A percentile compares a stretch with the other conserved stretches of the same genome.
phyloP scores from a whole-genome alignment of 108 stramenopile genomes.

The Craspedostauros australis region DNA sequence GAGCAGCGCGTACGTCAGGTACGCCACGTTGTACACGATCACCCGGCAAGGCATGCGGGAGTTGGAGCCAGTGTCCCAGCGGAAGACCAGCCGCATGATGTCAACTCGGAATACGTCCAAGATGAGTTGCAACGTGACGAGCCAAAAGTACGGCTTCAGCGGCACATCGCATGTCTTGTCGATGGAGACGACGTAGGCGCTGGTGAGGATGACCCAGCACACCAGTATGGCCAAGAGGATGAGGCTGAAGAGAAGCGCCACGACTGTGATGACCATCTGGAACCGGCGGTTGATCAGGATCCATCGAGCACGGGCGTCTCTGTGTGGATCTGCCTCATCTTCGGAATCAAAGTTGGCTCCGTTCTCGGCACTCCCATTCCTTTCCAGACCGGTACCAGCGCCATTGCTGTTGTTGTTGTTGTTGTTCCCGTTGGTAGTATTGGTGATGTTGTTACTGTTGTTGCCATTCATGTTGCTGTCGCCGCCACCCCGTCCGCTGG shows the following conservation, averaged over 20 bases:
- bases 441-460: too few species aligned
- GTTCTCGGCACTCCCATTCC: background rate
- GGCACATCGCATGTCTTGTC: slow-evolving; percentile 67
- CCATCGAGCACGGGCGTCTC: slow-evolving; percentile 48
- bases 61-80: slow-evolving; percentile 42
- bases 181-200: slow-evolving; percentile 53
- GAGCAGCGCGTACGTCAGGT: slow-evolving; percentile 52
- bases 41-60: slow-evolving; percentile 33
- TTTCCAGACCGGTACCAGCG: background rate
- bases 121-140: slow-evolving; percentile 58
- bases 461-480: too few species aligned
- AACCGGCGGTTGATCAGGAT: slow-evolving; percentile 59
- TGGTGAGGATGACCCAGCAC: slow-evolving; percentile 64
- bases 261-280: slow-evolving; percentile 43
- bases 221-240: slow-evolving; percentile 50
- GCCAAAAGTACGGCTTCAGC: slow-evolving; percentile 61
- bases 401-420: background rate
- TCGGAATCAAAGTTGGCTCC: background rate
- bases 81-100: slow-evolving; percentile 56
- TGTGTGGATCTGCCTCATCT: slow-evolving; percentile 26
- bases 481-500: too few species aligned
- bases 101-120: slow-evolving; percentile 66
- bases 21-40: slow-evolving; percentile 54
- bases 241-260: slow-evolving; percentile 52
- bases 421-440: background rate